Base-by-base conservation (phyloP, 202 grass and related monocot species). In the Eragrostis tef region DNA sequence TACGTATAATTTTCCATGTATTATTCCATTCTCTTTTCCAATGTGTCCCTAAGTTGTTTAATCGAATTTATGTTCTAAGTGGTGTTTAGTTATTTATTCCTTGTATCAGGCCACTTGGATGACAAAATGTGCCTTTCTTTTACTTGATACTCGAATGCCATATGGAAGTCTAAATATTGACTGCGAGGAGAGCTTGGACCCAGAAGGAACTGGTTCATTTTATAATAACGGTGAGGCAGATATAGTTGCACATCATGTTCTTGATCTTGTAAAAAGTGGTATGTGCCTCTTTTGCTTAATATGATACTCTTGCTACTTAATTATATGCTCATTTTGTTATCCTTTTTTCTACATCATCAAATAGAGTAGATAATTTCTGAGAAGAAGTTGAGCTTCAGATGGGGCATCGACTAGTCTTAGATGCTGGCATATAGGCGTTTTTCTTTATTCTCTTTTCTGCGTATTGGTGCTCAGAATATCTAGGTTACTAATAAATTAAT, bases 61-160 rank as follows among this genome's bases (percentile, higher is more conserved):
- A 70, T 49, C 6, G 44, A 68, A 62, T 59, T 48, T 46, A 62
- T 6, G 16, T 34, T 70, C 62, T 46, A 77, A 71, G 34, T 60
- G 9, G 34, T 75, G 16, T 25, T 53, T 58, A 52, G 21, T 70
- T 84, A 60, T 46, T 21, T 63, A 43, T 78, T 29, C 24, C 49
- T 54, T 80, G 4, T 88, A 66, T 88, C 64, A 97, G 94, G 72
- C 51, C 57, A 90, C 78, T 26, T 88, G 91, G 89, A 86, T 91
- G 74, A 97, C 94, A 67, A 83, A 83, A 20, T 87, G 88, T 74
- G 87, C 94, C 1, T 54, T 97, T 61, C 58, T 94, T 76, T 97
- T 97, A 83, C 87, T 97, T 81, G 94, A 97, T 79, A 97, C 94
- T 70, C 90, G 94, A 76, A 90, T 90, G 94, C 86, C 87, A 63